Evolutionary conservation across 75 land plant genomes (phyloP).

Genomic region (Gnetum montanum): DNA sequence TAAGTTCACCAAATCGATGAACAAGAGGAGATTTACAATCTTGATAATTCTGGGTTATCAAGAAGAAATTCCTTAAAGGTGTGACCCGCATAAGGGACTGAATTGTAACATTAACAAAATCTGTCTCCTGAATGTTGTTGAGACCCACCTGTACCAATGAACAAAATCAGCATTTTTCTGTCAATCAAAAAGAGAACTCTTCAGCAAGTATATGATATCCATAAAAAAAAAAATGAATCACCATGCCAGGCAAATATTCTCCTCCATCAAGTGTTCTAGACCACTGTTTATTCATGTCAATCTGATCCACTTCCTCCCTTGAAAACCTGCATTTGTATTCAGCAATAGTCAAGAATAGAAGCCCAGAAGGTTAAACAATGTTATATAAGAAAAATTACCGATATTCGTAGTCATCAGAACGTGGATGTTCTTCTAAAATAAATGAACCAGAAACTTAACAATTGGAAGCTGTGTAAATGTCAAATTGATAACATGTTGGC

Average conservation of each 20-base stretch:
- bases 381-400: no score
- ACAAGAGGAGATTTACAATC: constrained; percentile 88
- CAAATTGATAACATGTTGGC: no score
- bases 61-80: constrained; percentile 87
- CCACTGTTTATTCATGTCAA: constrained; percentile 90
- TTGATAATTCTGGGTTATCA: constrained; percentile 81
- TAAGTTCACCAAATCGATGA: constrained; percentile 95
- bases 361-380: no score
- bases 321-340: constrained; percentile 53
- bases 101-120: constrained; percentile 95
- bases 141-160: constrained; percentile 65
- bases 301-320: constrained; percentile 62
- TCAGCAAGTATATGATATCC: neutral
- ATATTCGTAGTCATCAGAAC: no score
- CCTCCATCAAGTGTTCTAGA: constrained; percentile 97
- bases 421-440: neutral
- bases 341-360: neutral
- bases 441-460: no score
- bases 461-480: no score
- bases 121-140: constrained; percentile 93
- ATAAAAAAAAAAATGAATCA: constrained; percentile 7
- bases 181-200: neutral
- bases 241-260: constrained; percentile 99
- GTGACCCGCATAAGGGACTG: constrained; percentile 97
- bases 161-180: constrained; percentile 1